These are phyloP conservation scores for Hanseniaspora thailandica DNA, from an alignment of 805 yeast genomes.

Conservation along the genomic window DNA sequence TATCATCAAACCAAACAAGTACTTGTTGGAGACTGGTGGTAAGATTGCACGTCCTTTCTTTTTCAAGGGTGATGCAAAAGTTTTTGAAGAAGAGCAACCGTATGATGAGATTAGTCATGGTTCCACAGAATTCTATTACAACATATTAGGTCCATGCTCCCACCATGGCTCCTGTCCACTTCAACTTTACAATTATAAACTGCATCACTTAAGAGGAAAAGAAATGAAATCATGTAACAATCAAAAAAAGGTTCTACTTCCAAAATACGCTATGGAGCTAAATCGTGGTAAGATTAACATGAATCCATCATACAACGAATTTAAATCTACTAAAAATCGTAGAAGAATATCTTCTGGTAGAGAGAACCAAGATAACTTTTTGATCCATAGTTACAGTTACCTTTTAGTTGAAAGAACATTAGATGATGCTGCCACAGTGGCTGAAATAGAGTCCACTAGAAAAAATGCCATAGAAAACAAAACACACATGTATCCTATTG, in stretches of 20 bases:
- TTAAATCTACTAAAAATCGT: not conserved
- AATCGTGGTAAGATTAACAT: constrained; percentile 61
- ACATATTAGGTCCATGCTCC: constrained; percentile 77
- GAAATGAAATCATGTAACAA: constrained; percentile 66
- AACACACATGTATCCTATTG: constrained; percentile 18
- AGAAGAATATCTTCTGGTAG: constrained; percentile 43
- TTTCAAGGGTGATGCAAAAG: not conserved
- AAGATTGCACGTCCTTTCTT: constrained; percentile 53
- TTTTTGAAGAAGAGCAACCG: not conserved
- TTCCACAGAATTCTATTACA: constrained; percentile 40
- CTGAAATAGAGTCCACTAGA: constrained; percentile 34
- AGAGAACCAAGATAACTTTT: constrained; percentile 56
- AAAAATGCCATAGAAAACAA: constrained; percentile 16
- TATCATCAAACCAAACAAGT: constrained; percentile 73
- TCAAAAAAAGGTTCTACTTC: constrained; percentile 60
- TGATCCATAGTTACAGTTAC: constrained; percentile 62
- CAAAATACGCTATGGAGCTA: constrained; percentile 67
- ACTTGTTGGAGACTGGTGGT: constrained; percentile 34
- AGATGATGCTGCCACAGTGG: constrained; percentile 34
- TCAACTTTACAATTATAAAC: constrained; percentile 63
- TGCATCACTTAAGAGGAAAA: constrained; percentile 46
- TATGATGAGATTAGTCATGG: constrained; percentile 4
- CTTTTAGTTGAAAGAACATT: constrained; percentile 53
- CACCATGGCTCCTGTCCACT: constrained; percentile 82
- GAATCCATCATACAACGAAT: constrained; percentile 38